Conservation (phyloP, 2,329 filamentous ascomycete species). For the Myotisia sp. region DNA sequence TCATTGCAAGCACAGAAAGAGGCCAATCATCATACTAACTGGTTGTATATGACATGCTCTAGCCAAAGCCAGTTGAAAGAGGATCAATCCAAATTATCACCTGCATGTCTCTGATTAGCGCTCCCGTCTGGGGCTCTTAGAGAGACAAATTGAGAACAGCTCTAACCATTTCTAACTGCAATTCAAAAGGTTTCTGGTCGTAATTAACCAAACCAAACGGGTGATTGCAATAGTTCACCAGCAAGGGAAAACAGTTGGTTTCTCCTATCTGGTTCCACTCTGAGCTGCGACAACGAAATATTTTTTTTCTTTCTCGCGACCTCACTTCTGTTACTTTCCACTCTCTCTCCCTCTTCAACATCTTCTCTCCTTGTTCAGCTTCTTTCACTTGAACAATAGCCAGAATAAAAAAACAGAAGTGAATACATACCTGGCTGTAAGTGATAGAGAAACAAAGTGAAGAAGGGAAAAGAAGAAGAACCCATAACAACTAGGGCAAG, state of each 20-base stretch:
- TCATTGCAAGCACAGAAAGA: too few relatives aligned
- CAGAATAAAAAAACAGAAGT: too few relatives aligned
- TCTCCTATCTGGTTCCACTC: background rate
- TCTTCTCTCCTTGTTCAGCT: background rate
- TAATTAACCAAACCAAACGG: slow-evolving; percentile 7
- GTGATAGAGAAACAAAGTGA: background rate
- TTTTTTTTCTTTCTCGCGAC: background rate
- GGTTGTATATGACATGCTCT: slow-evolving; percentile 1
- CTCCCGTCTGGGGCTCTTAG: slow-evolving; percentile 1
- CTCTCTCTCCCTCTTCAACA: slow-evolving; percentile 1
- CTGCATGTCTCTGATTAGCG: slow-evolving; percentile 11
- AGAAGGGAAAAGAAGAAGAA: background rate
- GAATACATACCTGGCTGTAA: slow-evolving; percentile 1
- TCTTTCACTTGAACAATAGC: too few relatives aligned
- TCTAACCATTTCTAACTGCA: too few relatives aligned
- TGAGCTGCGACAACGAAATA: too few relatives aligned
- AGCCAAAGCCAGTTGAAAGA: background rate
- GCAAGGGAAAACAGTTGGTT: slow-evolving; percentile 8
- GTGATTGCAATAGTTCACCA: slow-evolving; percentile 11
- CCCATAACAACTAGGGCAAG: too few relatives aligned
- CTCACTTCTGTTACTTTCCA: slow-evolving; percentile 1
- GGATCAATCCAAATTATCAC: slow-evolving; percentile 4
- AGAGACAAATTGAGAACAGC: too few relatives aligned
- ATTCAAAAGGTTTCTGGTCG: too few relatives aligned
- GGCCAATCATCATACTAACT: slow-evolving; percentile 2